Base-by-base conservation (phyloP, 768 basidiomycete species). In the Gyrodon lividus region DNA sequence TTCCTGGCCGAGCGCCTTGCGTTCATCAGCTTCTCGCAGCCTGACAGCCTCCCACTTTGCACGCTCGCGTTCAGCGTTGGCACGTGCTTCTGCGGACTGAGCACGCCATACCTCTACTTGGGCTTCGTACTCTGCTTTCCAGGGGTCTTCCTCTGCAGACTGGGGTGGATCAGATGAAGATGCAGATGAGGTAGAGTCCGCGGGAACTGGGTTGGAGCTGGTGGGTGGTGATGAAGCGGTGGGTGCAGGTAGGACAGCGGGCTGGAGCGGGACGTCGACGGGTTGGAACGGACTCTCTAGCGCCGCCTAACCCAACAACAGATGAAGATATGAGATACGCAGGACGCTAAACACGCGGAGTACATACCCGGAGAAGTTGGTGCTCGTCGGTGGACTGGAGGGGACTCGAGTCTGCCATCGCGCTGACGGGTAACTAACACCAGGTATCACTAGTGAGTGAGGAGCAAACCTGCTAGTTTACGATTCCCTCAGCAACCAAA, bases 11-110 rank as follows among this genome's bases (percentile, higher is more conserved):
- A 54, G 55, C 24, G 60, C 51, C 6, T 74, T 67, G 46, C 72
- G 72, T 68, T 87, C 84, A 30, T 72, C 72, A 28, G 74, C 76
- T 37, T 69, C 67, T 5, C 50, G 51, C 12, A 51, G 50, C 6
- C 90, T 79, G 43, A 86, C 72, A 14, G 73, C 72, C 64, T 88
- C 89, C 88, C 87, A 92, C 55, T 77, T 75, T 38, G 77, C 77
- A 9, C 89, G 85, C 66, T 84, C 81, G 54, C 75, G 77, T 72
- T 90, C 89, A 8, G 89, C 86, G 65, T 85, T 89, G 63, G 81
- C 74, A 46, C 89, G 84, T 39, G 83, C 84, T 53, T 80, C 80
- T 26, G 88, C 84, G 34, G 84, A 86, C 59, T 83, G 80, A 20
- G 79, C 79, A 35, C 84, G 84, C 91, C 90, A 93, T 49, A 75